Base-by-base conservation (phyloP, 306 rosid genomes). In the Dryas octopetala region DNA sequence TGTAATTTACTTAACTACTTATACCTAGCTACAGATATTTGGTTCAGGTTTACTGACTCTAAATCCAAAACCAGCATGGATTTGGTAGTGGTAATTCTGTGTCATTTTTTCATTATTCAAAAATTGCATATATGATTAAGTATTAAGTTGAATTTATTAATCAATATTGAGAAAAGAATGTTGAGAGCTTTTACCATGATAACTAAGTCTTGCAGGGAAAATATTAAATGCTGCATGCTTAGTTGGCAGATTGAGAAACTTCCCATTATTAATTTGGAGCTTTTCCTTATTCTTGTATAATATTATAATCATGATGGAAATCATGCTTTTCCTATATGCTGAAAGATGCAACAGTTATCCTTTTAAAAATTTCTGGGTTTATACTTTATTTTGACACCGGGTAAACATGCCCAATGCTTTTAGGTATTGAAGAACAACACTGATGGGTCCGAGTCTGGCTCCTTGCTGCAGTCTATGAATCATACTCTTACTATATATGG, bases 401-500 rank as follows among this genome's bases (percentile, higher is more conserved):
- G 69, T 49, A 73, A 48, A 59, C 61, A 54, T 76, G 61, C 74
- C 74, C 61, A 28, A 59, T 85, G 62, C 66, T 78, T 70, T 82
- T 83, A 95, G 98, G 86, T 91, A 73, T 80, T 95, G 66, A 83
- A 83, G 88, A 95, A 90, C 80, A 95, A 76, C 76, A 85, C 78
- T 67, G 96, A 95, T 76, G 98, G 98, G 51, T 91, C 97, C 3
- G 96, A 90, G 83, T 83, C 77, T 70, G 97, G 97, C 80, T 90
- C 97, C 77, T 89, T 95, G 88, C 89, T 95, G 79, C 93, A 85
- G 69, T 80, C 83, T 51, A 87, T 95, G 96, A 95, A 95, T 90
- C 89, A 64, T 43, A 91, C 97, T 73, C 90, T 88, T 76, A 95
- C 98, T 45, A 85, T 89, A 72, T 90, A 71, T 72, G 97, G 98